Base-by-base conservation (phyloP, 176 grass and related monocot genomes). In the Rhynchospora tenuis region DNA sequence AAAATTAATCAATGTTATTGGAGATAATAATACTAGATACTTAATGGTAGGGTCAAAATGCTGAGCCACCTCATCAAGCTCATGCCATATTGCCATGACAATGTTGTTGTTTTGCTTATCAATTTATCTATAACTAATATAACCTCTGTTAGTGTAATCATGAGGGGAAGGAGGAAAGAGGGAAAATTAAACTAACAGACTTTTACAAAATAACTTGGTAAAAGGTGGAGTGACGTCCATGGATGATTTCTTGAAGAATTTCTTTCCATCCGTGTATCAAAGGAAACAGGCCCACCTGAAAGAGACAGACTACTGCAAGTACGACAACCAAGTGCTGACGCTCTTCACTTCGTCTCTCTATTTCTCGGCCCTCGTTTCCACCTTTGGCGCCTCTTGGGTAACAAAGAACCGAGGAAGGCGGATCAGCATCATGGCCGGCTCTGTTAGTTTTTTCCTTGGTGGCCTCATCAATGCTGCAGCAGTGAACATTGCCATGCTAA, bases 401-500 rank as follows among this genome's bases (percentile, higher is more conserved):
- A 86, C 84, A 29, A 66, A 81, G 17, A 78, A 56, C 6, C 59
- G 66, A 3, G 88, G 88, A 1, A 63, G 88, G 55, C 58, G 68
- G 2, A 83, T 63, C 55, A 86, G 76, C 80, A 90, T 90, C 84
- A 83, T 86, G 71, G 22, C 23, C 23, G 88, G 84, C 14, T 54
- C 88, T 11, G 61, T 86, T 17, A 86, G 84, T 61, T 97, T 94
- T 87, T 84, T 92, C 80, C 28, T 88, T 16, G 94, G 94, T 15
- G 82, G 84, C 9, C 86, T 85, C 17, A 86, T 97, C 13, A 92
- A 92, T 10, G 90, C 88, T 17, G 86, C 84, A 17, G 94, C 90
- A 12, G 63, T 89, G 3, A 97, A 94, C 85, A 83, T 94, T 62
- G 84, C 85, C 73, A 97, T 97, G 94, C 94, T 97, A 73, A 90